Evolutionary conservation across 495 filamentous ascomycete species (phyloP).

Genomic region (Elaphomyces granulatus): DNA sequence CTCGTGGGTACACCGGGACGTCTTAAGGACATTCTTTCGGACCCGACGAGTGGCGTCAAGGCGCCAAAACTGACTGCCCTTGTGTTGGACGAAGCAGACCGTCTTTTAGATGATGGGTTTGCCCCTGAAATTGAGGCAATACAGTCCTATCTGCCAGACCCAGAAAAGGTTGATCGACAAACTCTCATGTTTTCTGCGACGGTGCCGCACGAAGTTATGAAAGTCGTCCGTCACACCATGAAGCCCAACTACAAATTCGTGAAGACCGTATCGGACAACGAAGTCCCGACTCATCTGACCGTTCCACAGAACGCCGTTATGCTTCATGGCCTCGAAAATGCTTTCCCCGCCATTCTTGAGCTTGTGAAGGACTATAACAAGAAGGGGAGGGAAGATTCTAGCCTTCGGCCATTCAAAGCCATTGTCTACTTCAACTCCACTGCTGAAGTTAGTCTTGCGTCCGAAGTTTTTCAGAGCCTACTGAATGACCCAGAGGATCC

Average conservation of each 20-base stretch:
- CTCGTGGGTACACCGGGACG: conserved; percentile 86
- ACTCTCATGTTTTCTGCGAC: conserved; percentile 93
- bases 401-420: conserved; percentile 66
- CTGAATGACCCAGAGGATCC: conserved; percentile 12
- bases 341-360: conserved; percentile 61
- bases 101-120: conserved; percentile 84
- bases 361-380: conserved; percentile 44
- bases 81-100: conserved; percentile 89
- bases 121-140: conserved; percentile 62
- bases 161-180: conserved; percentile 51
- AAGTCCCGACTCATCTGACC: conserved; percentile 66
- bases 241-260: conserved; percentile 69
- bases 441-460: conserved; percentile 48
- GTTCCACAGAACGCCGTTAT: conserved; percentile 64
- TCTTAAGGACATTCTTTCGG: conserved; percentile 68
- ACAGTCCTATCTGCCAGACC: conserved; percentile 46
- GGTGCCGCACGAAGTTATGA: conserved; percentile 67
- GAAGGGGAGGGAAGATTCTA: conserved; percentile 16
- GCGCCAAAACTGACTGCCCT: conserved; percentile 64
- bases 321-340: conserved; percentile 56
- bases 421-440: conserved; percentile 83
- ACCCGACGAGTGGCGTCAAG: conserved; percentile 45
- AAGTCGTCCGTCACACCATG: conserved; percentile 53
- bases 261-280: conserved; percentile 65
- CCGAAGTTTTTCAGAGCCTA: conserved; percentile 44